phyloP scores from a whole-genome alignment of 805 yeast species.

The Crinitomyces ghanaensis region DNA sequence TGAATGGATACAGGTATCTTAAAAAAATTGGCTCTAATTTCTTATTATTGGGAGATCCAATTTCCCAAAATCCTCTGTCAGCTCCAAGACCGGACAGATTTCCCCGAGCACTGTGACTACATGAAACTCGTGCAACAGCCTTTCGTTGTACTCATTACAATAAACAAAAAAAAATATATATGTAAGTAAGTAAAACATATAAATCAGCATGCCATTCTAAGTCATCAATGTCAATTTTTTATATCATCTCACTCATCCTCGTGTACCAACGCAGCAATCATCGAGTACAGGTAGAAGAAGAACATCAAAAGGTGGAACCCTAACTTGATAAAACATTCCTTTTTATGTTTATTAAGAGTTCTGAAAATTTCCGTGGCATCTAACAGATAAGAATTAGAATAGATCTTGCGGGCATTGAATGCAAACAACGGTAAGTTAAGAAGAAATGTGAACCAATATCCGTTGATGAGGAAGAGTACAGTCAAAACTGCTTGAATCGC shows the following conservation, averaged over 20 bases:
- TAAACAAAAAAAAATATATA: too few relatives aligned
- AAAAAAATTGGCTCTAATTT: too few relatives aligned
- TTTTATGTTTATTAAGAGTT: constrained; percentile 85
- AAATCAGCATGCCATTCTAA: too few relatives aligned
- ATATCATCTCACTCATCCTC: constrained; percentile 32
- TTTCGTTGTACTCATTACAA: too few relatives aligned
- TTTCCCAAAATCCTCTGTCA: too few relatives aligned
- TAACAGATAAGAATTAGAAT: constrained; percentile 69
- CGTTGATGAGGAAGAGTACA: constrained; percentile 62
- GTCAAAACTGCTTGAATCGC: constrained; percentile 59
- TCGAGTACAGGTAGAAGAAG: constrained; percentile 90
- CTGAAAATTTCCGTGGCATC: constrained; percentile 98
- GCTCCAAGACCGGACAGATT: too few relatives aligned
- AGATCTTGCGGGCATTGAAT: constrained; percentile 69
- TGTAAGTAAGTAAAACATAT: too few relatives aligned
- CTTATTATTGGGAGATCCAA: too few relatives aligned
- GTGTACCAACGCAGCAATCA: constrained; percentile 85
- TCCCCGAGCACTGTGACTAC: too few relatives aligned
- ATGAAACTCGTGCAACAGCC: too few relatives aligned
- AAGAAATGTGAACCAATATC: constrained; percentile 85
- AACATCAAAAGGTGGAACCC: constrained; percentile 87
- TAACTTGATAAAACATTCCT: constrained; percentile 79
- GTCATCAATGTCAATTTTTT: background rate
- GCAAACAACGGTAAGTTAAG: constrained; percentile 75
- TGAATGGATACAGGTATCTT: too few relatives aligned